These are phyloP conservation scores for Aspergillus thermomutatus DNA, from an alignment of 2,329 filamentous ascomycete genomes.

Conservation along the genomic window DNA sequence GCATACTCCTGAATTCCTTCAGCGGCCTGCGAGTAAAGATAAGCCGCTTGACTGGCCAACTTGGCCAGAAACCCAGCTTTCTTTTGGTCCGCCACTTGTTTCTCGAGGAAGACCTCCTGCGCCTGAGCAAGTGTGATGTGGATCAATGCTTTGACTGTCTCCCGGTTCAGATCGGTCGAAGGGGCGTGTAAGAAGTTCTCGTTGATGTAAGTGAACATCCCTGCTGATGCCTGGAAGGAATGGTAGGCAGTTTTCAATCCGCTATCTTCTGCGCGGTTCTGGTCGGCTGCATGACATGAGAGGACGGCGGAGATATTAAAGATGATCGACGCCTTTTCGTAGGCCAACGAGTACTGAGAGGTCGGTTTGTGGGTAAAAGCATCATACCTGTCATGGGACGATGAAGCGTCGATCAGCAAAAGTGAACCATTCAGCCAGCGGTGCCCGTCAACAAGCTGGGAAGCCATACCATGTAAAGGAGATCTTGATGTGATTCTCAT, in stretches of 20 bases:
- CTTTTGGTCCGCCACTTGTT: conserved; percentile 88
- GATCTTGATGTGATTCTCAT: conserved; percentile 99
- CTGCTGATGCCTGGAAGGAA: conserved; percentile 94
- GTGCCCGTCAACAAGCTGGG: background rate
- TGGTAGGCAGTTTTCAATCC: conserved; percentile 96
- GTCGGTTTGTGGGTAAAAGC: conserved; percentile 99
- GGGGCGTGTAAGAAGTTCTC: conserved; percentile 98
- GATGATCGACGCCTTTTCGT: conserved; percentile 98
- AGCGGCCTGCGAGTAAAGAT: conserved; percentile 79
- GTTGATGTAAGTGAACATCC: conserved; percentile 99
- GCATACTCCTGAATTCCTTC: conserved; percentile 92
- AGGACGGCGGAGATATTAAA: conserved; percentile 98
- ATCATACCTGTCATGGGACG: conserved; percentile 69
- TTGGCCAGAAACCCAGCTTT: conserved; percentile 91
- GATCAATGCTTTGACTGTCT: conserved; percentile 94
- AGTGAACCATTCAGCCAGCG: background rate
- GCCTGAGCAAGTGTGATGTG: conserved; percentile 90
- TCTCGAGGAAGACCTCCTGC: conserved; percentile 96
- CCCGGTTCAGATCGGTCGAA: conserved; percentile 89
- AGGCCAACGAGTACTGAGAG: conserved; percentile 91
- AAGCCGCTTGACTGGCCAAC: conserved; percentile 83
- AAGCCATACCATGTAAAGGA: conserved; percentile 83
- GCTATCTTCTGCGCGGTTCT: conserved; percentile 86
- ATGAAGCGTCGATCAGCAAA: conserved; percentile 1
- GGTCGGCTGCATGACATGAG: conserved; percentile 89